Percentiles rank a stretch among this genome's conserved stretches.
Evolutionary conservation across 2,329 filamentous ascomycete species (phyloP).

Genomic region (Ophiostoma ulmi): DNA sequence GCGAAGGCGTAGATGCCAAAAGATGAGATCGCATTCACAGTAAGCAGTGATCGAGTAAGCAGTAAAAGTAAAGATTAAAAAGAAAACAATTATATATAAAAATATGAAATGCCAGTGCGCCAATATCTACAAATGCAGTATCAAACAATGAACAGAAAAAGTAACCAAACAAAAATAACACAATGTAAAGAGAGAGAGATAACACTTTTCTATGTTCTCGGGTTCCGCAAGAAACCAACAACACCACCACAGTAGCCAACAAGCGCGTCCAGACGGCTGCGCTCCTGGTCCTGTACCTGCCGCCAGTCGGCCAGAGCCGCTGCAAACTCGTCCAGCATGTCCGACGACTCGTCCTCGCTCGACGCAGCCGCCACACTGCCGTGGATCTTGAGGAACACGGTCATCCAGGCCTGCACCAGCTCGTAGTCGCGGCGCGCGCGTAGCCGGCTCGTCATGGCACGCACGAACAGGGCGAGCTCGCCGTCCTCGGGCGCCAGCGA

Average conservation of each 20-base stretch:
- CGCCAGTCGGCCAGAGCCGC: constrained; percentile 63
- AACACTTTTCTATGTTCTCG: constrained; percentile 41
- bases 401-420: constrained; percentile 95
- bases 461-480: constrained; percentile 74
- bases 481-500: constrained; percentile 56
- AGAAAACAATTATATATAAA: not conserved
- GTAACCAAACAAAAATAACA: not conserved
- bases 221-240: constrained; percentile 69
- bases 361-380: constrained; percentile 16
- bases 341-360: constrained; percentile 27
- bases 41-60: too few relatives aligned
- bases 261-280: constrained; percentile 63
- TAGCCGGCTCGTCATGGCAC: constrained; percentile 69
- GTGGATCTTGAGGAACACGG: constrained; percentile 81
- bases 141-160: not conserved
- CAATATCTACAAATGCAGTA: constrained; percentile 8
- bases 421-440: constrained; percentile 76
- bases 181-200: not conserved
- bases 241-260: constrained; percentile 87
- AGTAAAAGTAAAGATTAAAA: not conserved
- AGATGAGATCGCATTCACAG: too few relatives aligned
- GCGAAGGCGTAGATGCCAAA: not conserved
- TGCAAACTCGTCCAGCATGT: constrained; percentile 17
- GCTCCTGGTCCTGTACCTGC: constrained; percentile 65
- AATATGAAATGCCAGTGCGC: constrained; percentile 6